Evolutionary conservation across 768 basidiomycete species (phyloP), one percentile per base, ranked within the genome.

Genomic region (Hericium coralloides): DNA sequence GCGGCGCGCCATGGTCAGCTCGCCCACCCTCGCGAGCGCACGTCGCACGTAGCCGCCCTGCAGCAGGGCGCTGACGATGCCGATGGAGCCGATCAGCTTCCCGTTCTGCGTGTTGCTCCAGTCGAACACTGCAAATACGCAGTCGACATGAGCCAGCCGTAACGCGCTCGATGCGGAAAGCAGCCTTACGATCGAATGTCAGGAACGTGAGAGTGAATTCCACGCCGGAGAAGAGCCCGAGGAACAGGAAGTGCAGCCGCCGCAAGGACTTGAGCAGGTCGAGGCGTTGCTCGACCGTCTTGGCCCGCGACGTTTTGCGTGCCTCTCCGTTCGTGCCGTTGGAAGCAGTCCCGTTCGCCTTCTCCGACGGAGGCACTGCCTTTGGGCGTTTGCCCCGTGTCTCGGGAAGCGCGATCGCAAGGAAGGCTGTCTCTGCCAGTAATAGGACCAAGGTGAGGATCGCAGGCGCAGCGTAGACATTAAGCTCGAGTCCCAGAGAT

Each of bases 131-230:
- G 67, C 18, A 36, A 15, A 15, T 20, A 52, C n/a, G 31, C 36
- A 22, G 22, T 8, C 1, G 36, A n/a, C 25, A 31, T 9, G 1
- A 25, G 20, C 20, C 9, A 22, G 22, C 38, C 20, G n/a, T 18
- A 25, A 2, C 17, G 18, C n/a, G 37, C 12, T 9, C 8, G 22
- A 52, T 8, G 38, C 15, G 23, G 18, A 25, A 20, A n/a, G 37
- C 17, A 60, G 23, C 77, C 85, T 69, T 72, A 88, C 92, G 70
- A 68, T 92, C 90, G 65, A 92, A 94, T 2, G 89, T 97, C 49
- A 98, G 75, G 77, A 98, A 98, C 0, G 93, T 95, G 20, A 99
- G 76, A 0, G 95, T 99, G 70, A 98, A 98, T 68, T 99, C 95
- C 52, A 97, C 82, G 12, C 95, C 95, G 2, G 95, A 95, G 71